A percentile compares a stretch with the other conserved stretches of the same genome.
Evolutionary conservation across 2,329 filamentous ascomycete species (phyloP).

Genomic region (Fusarium foetens): DNA sequence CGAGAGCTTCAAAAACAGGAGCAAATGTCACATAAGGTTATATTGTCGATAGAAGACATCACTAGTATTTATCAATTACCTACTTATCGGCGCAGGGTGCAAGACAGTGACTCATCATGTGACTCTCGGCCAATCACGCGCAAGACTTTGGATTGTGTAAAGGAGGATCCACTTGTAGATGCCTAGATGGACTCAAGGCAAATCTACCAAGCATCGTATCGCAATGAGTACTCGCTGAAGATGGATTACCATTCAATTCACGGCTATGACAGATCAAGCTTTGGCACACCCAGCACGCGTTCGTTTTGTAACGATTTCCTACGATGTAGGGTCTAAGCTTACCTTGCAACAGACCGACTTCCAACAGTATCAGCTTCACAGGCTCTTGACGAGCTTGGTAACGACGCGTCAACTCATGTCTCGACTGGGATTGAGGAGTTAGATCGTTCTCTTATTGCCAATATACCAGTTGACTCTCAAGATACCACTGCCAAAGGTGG

Average conservation of each 20-base stretch:
- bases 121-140: conserved; percentile 6
- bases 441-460: conserved; percentile 57
- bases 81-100: neutral
- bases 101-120: conserved; percentile 24
- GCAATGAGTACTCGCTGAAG: conserved; percentile 41
- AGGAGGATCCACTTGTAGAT: conserved; percentile 25
- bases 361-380: conserved; percentile 81
- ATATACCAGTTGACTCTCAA: conserved; percentile 17
- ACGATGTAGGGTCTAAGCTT: conserved; percentile 18
- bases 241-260: conserved; percentile 71
- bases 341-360: conserved; percentile 69
- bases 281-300: conserved; percentile 65
- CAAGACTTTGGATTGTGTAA: neutral
- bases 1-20: neutral
- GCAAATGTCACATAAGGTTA: neutral
- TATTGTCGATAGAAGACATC: neutral
- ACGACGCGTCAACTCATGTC: conserved; percentile 61
- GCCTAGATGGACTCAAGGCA: conserved; percentile 13
- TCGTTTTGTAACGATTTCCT: conserved; percentile 44
- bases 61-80: neutral
- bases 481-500: conserved; percentile 58
- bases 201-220: conserved; percentile 27
- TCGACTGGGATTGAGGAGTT: conserved; percentile 66
- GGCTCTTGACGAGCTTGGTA: conserved; percentile 70
- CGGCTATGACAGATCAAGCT: conserved; percentile 69